These are phyloP conservation scores for Mortierella sp. DNA, from an alignment of 371 early-diverging fungal species.

Conservation along the genomic window DNA sequence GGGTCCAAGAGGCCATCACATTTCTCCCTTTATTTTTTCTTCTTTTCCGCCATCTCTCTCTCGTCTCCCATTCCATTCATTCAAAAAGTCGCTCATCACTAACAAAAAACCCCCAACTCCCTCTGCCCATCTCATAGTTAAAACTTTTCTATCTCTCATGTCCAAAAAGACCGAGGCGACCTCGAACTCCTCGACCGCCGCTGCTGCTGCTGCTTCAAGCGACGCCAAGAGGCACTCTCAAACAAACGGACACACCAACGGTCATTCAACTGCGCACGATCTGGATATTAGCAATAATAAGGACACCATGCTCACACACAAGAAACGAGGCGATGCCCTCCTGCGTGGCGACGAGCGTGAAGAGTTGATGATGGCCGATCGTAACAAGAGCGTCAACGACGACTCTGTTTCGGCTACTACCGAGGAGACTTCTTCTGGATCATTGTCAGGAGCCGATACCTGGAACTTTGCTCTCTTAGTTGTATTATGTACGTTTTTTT, in stretches of 20 bases:
- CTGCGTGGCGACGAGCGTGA: conserved; percentile 42
- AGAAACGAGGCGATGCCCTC: conserved; percentile 37
- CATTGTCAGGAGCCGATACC: conserved; percentile 63
- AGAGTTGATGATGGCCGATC: conserved; percentile 41
- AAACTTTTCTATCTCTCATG: conserved; percentile 11
- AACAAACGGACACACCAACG: conserved; percentile 21
- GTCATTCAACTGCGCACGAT: conserved; percentile 37
- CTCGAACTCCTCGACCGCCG: conserved; percentile 27
- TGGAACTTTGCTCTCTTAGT: conserved; percentile 79
- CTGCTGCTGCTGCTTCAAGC: conserved; percentile 16
- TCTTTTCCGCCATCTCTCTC: neutral
- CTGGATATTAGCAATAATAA: conserved; percentile 14
- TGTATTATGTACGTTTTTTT: conserved; percentile 72
- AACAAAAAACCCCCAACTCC: neutral
- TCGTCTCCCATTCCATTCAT: neutral
- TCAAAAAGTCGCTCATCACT: neutral
- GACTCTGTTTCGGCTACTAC: neutral
- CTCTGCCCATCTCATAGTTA: neutral
- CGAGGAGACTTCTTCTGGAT: conserved; percentile 14
- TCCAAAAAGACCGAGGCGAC: conserved; percentile 45
- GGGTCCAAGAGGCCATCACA: neutral
- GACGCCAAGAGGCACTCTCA: conserved; percentile 15
- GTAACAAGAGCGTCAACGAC: neutral
- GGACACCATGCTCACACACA: conserved; percentile 36
- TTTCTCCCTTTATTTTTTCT: neutral